phyloP scores from a whole-genome alignment of 805 yeast genomes.

The Candida caryicola region DNA sequence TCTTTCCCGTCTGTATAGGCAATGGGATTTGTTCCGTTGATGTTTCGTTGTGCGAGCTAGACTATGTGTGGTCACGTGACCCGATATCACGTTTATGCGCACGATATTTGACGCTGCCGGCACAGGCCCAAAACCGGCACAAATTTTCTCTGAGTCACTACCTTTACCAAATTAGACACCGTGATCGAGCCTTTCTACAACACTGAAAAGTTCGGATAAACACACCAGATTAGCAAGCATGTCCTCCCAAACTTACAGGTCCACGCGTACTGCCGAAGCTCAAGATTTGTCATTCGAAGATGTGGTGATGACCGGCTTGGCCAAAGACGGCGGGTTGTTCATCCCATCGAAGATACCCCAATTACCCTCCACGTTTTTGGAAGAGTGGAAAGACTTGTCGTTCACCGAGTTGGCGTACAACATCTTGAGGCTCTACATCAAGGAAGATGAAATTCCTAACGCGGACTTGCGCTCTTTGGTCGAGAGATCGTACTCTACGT shows the following conservation, averaged over 20 bases:
- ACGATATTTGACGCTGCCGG: constrained; percentile 1
- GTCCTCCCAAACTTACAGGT: constrained; percentile 69
- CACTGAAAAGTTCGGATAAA: too few species aligned
- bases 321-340: constrained; percentile 94
- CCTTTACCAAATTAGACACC: background rate
- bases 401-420: constrained; percentile 87
- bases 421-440: constrained; percentile 77
- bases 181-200: background rate
- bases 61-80: constrained; percentile 6
- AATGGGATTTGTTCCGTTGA: background rate
- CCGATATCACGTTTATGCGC: constrained; percentile 3
- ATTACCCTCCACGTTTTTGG: constrained; percentile 53
- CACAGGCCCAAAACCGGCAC: too few species aligned
- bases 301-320: constrained; percentile 85
- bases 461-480: constrained; percentile 64
- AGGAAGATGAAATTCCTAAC: constrained; percentile 67
- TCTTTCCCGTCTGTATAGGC: too few species aligned
- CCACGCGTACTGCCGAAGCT: constrained; percentile 62
- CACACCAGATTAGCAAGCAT: constrained; percentile 11
- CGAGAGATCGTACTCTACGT: constrained; percentile 78
- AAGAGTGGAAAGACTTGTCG: constrained; percentile 67
- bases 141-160: background rate
- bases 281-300: constrained; percentile 69
- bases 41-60: too few species aligned
- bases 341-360: constrained; percentile 81